Percentiles rank a stretch among this genome's conserved stretches.
These are phyloP conservation scores for Smallanthus sonchifolius DNA, from an alignment of 129 eudicot genomes.

Conservation along the genomic window DNA sequence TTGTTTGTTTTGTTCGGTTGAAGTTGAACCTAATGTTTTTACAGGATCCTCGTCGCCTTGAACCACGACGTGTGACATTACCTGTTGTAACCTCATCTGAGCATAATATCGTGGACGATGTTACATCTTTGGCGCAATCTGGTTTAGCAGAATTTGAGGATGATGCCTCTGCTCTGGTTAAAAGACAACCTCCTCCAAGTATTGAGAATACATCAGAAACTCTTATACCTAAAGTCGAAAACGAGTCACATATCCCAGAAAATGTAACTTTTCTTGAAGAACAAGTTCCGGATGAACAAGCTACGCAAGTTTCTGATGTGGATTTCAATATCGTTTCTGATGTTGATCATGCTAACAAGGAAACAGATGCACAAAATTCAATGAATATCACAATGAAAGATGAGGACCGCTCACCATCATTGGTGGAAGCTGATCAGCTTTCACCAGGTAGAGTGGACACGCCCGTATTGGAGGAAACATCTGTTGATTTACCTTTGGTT, in stretches of 20 bases:
- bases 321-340: constrained; percentile 34
- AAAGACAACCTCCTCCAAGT: constrained; percentile 28
- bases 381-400: constrained; percentile 32
- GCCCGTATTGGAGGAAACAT: constrained; percentile 47
- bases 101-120: constrained; percentile 46
- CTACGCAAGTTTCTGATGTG: constrained; percentile 31
- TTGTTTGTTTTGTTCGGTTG: no score
- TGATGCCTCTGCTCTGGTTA: constrained; percentile 32
- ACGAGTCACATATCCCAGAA: constrained; percentile 21
- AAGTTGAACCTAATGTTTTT: constrained; percentile 8
- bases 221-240: constrained; percentile 37
- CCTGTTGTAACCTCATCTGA: constrained; percentile 51
- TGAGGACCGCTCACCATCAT: constrained; percentile 37
- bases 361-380: constrained; percentile 25
- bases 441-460: constrained; percentile 46
- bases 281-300: constrained; percentile 39
- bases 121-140: constrained; percentile 27
- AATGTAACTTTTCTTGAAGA: constrained; percentile 27
- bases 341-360: constrained; percentile 32
- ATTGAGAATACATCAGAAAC: constrained; percentile 31
- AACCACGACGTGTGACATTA: constrained; percentile 62
- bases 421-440: constrained; percentile 55
- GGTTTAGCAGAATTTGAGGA: constrained; percentile 36
- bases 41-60: constrained; percentile 98
- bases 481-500: constrained; percentile 57